Percentiles rank a stretch among this genome's conserved stretches.
These are phyloP conservation scores for Candida labiduridarum DNA, from an alignment of 1,139 yeast species.

Conservation along the genomic window DNA sequence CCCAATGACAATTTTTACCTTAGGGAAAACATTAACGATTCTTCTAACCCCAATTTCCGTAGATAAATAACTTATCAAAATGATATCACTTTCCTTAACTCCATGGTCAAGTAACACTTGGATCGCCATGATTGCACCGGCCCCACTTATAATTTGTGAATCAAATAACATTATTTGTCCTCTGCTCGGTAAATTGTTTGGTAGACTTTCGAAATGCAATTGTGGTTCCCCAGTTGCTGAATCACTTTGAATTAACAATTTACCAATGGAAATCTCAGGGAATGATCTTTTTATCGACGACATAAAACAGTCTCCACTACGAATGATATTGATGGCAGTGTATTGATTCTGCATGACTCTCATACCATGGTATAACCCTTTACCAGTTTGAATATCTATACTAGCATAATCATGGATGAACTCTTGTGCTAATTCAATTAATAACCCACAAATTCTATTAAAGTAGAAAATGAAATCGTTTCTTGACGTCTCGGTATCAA, in stretches of 20 bases:
- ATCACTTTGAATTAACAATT: constrained; percentile 84
- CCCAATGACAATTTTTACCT: constrained; percentile 70
- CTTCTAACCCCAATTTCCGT: constrained; percentile 82
- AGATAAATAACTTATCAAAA: constrained; percentile 72
- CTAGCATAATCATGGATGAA: constrained; percentile 30
- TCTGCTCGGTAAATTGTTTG: constrained; percentile 27
- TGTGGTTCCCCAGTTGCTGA: constrained; percentile 91
- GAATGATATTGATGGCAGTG: constrained; percentile 74
- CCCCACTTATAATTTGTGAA: constrained; percentile 89
- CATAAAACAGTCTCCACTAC: constrained; percentile 94
- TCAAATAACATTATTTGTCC: constrained; percentile 69
- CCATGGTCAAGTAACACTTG: constrained; percentile 86
- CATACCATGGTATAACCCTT: constrained; percentile 43
- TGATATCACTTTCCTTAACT: constrained; percentile 61
- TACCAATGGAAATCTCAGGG: constrained; percentile 80
- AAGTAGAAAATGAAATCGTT: constrained; percentile 86
- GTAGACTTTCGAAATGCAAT: constrained; percentile 72
- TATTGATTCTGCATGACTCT: constrained; percentile 44
- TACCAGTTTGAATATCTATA: constrained; percentile 48
- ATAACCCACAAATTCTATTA: constrained; percentile 71
- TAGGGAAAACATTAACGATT: constrained; percentile 71
- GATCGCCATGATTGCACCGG: constrained; percentile 92
- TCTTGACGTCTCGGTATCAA: constrained; percentile 56
- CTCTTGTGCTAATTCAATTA: constrained; percentile 70
- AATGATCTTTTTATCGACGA: constrained; percentile 71